Conservation (phyloP, 306 rosid species). For the Lotus japonicus region DNA sequence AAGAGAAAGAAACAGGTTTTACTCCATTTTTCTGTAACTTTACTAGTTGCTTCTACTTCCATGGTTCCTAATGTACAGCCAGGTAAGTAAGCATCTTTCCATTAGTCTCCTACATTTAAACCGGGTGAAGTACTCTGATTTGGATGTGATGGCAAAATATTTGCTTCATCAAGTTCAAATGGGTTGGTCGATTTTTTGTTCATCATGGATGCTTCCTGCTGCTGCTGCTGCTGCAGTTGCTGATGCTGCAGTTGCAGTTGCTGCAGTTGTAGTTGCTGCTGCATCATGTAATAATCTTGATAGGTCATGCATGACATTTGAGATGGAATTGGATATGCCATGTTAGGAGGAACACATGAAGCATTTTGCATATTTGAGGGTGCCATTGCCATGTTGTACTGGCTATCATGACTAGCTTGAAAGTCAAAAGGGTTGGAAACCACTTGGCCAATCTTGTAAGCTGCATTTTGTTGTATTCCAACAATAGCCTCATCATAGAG, state of each 20-base stretch:
- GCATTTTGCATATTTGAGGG: not conserved
- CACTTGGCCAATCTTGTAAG: not conserved
- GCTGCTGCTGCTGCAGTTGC: conserved; percentile 20
- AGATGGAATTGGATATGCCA: not conserved
- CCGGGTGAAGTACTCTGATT: not conserved
- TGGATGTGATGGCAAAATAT: conserved; percentile 8
- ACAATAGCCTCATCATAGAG: not conserved
- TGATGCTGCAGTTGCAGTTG: conserved; percentile 20
- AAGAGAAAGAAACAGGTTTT: not conserved
- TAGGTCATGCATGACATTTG: not conserved
- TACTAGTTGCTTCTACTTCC: not conserved
- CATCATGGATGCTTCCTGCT: not conserved
- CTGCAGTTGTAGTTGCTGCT: conserved; percentile 18
- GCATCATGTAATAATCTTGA: conserved; percentile 15
- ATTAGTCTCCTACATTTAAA: not conserved
- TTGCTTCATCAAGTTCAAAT: conserved; percentile 21
- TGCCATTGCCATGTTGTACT: not conserved
- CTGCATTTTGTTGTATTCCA: conserved; percentile 8
- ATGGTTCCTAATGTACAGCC: not conserved
- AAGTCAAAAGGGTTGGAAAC: conserved; percentile 31
- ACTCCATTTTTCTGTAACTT: not conserved
- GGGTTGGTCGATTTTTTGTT: conserved; percentile 25
- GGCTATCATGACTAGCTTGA: not conserved
- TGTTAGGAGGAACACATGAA: not conserved
- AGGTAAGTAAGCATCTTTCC: not conserved